Evolutionary conservation across 805 yeast species (phyloP).

Genomic region (Candida namnaoensis): DNA sequence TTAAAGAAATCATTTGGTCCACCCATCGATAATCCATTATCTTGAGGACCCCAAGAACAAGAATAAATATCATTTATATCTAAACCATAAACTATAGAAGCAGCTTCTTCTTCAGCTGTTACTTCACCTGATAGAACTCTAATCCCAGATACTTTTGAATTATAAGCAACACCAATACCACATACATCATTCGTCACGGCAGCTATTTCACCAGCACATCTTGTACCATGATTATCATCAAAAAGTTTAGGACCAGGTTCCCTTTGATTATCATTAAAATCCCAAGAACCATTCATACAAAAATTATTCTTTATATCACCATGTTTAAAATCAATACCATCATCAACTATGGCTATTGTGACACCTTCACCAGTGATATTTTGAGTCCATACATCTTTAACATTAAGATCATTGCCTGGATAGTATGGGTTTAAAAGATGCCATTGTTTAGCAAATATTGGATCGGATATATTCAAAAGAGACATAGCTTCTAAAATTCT

Average conservation of each 20-base stretch:
- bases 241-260: conserved; percentile 72
- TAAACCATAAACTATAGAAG: conserved; percentile 70
- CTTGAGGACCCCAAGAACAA: conserved; percentile 98
- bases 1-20: conserved; percentile 75
- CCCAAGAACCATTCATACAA: conserved; percentile 81
- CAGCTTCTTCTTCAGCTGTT: conserved; percentile 84
- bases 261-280: conserved; percentile 68
- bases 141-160: conserved; percentile 80
- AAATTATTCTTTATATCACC: conserved; percentile 66
- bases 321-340: conserved; percentile 81
- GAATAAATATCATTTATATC: conserved; percentile 89
- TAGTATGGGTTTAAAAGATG: conserved; percentile 65
- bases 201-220: conserved; percentile 98
- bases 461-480: conserved; percentile 65
- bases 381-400: conserved; percentile 74
- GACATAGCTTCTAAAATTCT: conserved; percentile 37
- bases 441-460: conserved; percentile 83
- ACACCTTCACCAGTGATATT: conserved; percentile 77
- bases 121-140: conserved; percentile 79
- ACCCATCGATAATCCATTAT: conserved; percentile 80
- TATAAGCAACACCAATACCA: conserved; percentile 96
- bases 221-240: conserved; percentile 91
- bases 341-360: conserved; percentile 87
- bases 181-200: conserved; percentile 75
- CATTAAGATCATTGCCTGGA: conserved; percentile 83